phyloP scores from a whole-genome alignment of 192 early-diverging fungal genomes.

The Gamsiella multidivaricata region DNA sequence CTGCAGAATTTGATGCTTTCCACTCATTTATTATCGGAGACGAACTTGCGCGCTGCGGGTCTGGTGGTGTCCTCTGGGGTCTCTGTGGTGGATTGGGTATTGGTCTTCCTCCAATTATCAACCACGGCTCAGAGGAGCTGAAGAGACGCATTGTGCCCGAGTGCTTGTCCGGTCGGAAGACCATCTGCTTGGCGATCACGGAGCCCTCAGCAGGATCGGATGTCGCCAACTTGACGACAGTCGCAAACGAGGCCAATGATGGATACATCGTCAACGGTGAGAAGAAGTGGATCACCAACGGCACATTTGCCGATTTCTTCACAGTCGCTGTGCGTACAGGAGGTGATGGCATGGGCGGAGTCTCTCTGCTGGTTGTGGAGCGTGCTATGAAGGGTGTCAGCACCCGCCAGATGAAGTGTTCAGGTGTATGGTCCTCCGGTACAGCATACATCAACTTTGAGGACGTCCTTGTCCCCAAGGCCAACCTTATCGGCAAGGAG shows the following conservation, averaged over 20 bases:
- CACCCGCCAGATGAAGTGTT: slow-evolving; percentile 85
- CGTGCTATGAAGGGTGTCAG: slow-evolving; percentile 76
- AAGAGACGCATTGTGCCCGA: slow-evolving; percentile 73
- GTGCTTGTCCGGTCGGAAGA: slow-evolving; percentile 76
- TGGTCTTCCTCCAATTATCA: slow-evolving; percentile 78
- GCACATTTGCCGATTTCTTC: slow-evolving; percentile 85
- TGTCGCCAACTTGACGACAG: slow-evolving; percentile 78
- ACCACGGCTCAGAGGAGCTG: slow-evolving; percentile 74
- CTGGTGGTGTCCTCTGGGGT: slow-evolving; percentile 86
- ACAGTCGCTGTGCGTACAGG: slow-evolving; percentile 85
- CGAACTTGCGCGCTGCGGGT: slow-evolving; percentile 82
- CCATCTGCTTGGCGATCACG: slow-evolving; percentile 84
- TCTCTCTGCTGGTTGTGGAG: slow-evolving; percentile 80
- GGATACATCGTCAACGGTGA: slow-evolving; percentile 90
- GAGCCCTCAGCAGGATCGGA: slow-evolving; percentile 79
- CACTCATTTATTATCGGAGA: slow-evolving; percentile 80
- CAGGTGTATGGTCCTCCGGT: slow-evolving; percentile 85
- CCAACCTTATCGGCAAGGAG: slow-evolving; percentile 84
- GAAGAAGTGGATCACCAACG: slow-evolving; percentile 89
- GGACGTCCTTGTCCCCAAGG: slow-evolving; percentile 87
- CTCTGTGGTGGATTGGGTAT: slow-evolving; percentile 78
- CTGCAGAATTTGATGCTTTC: slow-evolving; percentile 73
- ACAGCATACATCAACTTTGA: slow-evolving; percentile 86
- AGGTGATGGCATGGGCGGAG: slow-evolving; percentile 78
- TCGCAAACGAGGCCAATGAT: slow-evolving; percentile 73